Evolutionary conservation across 495 filamentous ascomycete genomes (phyloP), one percentile per base, ranked within the genome.

Genomic region (Bacidia gigantensis): DNA sequence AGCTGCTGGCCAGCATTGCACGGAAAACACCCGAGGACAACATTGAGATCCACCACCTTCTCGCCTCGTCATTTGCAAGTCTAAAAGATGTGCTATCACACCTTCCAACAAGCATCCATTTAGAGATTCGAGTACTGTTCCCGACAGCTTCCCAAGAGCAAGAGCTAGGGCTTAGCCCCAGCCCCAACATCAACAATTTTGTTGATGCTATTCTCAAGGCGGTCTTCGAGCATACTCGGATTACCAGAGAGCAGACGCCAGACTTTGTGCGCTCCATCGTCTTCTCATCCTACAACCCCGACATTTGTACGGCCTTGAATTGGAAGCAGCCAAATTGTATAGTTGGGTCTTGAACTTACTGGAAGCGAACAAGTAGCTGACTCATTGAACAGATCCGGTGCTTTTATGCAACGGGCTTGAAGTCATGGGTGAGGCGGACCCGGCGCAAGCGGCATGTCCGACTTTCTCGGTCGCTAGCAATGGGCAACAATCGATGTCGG

Each of bases 301-400:
- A 82, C 58, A 78, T 97, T 25, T 98, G 92, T 65, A 89, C 85
- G 32, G 87, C 89, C 2, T 61, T 98, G 49, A 97, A 97, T 64
- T 98, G 93, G 93, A 98, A 98, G 66, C 92, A 98, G 64, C 92
- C 92, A 11, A 98, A 97, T 58, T 98, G 83, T 87, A 66, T 69
- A 14, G 7, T 7, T 79, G 66, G 11, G n/a, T 25, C n/a, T 40
- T n/a, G 26, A 1, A n/a, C 22, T 5, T 23, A n/a, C 24, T 10
- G 38, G 35, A 35, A 52, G 35, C 18, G 23, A 7, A 44, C 41
- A 9, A 7, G 17, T 9, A 44, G 41, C 47, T 50, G 26, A 46
- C 47, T 24, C 14, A 17, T 1, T 11, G 1, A 26, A 21, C 51
- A 87, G 83, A 94, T 60, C 93, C 92, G 0, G 87, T 97, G 1